Percentiles rank a stretch among this genome's conserved stretches.
These are phyloP conservation scores for Piper betle DNA, from an alignment of 164 flowering plant genomes.

Conservation along the genomic window DNA sequence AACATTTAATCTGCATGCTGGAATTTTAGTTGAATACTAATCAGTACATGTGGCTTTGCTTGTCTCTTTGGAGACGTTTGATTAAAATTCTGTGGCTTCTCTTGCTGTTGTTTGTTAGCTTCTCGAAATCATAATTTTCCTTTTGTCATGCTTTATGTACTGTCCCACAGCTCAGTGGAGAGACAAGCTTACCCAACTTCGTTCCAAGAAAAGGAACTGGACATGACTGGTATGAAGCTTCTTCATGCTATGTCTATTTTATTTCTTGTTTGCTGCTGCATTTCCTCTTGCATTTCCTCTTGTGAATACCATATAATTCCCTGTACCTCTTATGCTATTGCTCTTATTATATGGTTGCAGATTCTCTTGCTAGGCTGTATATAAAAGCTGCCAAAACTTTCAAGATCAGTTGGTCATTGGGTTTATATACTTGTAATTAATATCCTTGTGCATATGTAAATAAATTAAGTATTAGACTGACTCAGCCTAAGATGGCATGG, in stretches of 20 bases:
- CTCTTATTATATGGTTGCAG: not conserved
- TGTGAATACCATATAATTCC: not conserved
- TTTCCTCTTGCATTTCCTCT: not conserved
- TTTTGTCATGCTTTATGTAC: not conserved
- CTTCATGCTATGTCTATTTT: not conserved
- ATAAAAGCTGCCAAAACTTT: not conserved
- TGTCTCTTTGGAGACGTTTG: no score
- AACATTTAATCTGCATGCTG: not conserved
- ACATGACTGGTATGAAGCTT: constrained; percentile 28
- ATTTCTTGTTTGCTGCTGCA: not conserved
- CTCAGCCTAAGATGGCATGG: not conserved
- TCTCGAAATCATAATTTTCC: no score
- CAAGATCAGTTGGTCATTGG: not conserved
- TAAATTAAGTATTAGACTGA: not conserved
- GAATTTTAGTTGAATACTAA: not conserved
- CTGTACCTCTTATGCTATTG: not conserved
- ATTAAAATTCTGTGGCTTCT: not conserved
- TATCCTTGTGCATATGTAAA: constrained; percentile 20
- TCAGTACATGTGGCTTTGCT: not conserved
- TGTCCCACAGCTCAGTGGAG: constrained; percentile 66
- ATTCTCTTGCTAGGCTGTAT: not conserved
- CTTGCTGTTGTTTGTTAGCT: not conserved
- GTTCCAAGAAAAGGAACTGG: constrained; percentile 65
- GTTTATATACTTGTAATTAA: constrained; percentile 3
- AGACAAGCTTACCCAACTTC: constrained; percentile 70